Conservation (phyloP, 2,329 filamentous ascomycete genomes). For the Paracamarosporium sp. region DNA sequence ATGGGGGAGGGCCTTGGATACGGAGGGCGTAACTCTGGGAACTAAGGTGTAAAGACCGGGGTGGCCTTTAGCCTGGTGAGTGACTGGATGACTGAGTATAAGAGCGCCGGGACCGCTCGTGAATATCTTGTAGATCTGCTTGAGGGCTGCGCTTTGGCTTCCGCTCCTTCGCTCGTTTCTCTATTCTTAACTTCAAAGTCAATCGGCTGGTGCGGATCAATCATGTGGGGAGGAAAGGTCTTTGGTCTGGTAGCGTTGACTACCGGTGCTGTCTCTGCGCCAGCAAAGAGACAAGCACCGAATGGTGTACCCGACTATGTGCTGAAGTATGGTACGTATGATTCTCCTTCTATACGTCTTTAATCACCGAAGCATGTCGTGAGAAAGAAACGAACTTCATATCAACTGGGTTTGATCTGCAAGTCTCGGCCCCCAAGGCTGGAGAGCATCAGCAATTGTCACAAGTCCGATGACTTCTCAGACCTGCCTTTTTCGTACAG, state of each 20-base stretch:
- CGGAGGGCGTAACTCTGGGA: background rate
- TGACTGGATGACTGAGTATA: background rate
- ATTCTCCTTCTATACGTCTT: background rate
- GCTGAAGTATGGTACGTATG: slow-evolving; percentile 44
- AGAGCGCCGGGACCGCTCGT: background rate
- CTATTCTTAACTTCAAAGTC: background rate
- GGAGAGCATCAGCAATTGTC: background rate
- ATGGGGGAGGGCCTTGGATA: background rate
- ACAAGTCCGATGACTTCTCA: background rate
- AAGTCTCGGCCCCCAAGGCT: background rate
- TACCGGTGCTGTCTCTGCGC: slow-evolving; percentile 19
- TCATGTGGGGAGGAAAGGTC: slow-evolving; percentile 2
- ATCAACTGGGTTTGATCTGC: background rate
- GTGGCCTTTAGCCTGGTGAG: background rate
- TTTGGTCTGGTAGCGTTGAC: slow-evolving; percentile 19
- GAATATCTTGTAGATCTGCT: background rate
- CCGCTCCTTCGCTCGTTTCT: background rate
- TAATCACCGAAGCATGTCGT: no score
- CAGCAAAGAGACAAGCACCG: slow-evolving; percentile 30
- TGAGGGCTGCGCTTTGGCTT: background rate
- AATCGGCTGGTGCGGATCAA: background rate
- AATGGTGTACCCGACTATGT: slow-evolving; percentile 45
- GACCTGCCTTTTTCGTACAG: slow-evolving; percentile 4
- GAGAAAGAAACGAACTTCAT: background rate
- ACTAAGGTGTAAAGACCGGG: background rate